Base-by-base conservation (phyloP, 2,329 filamentous ascomycete species). In the Boeremia lycopersici region DNA sequence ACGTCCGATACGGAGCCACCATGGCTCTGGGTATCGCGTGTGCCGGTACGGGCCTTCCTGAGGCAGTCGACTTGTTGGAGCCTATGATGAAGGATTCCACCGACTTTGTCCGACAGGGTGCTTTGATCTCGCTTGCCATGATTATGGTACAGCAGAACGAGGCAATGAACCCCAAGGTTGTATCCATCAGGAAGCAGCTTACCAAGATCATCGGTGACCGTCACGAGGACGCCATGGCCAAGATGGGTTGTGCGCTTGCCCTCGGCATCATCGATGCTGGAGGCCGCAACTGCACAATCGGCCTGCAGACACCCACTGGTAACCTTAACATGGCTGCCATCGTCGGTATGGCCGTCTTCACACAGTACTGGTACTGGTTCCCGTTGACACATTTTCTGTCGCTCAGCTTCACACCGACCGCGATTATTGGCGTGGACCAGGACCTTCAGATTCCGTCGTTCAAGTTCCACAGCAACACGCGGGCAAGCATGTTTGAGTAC, bases 331-430 rank as follows among this genome's bases (percentile, higher is more conserved):
- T 99, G 93, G 87, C 93, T 15, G 96, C 91, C 58, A 96, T 99
- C 63, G 93, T 99, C 15, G 96, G 95, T 64, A 96, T 96, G 87
- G 93, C 92, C 26, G 90, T 99, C 48, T 99, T 99, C 78, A 96
- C 93, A 8, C 95, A 99, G 75, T 99, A 99, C 81, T 99, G 95
- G 95, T 99, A 99, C 81, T 99, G 95, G 95, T 99, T 99, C 85
- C 95, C 95, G 56, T 89, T 98, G 69, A 96, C 95, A 28, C 95
- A 99, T 78, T 99, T 99, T 86, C 77, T 99, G 53, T 96, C 93
- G 0, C 83, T 99, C 58, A 93, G 91, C 69, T 98, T 99, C 78
- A 92, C 91, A n/a, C 95, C 95, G 1, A 99, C 96, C 1, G 90
- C 95, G 1, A 90, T 99, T 70, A 97, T 98, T 66, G 93, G 90